Conservation (phyloP, 2,329 filamentous ascomycete genomes). For the Sclerotiophoma versabilis region DNA sequence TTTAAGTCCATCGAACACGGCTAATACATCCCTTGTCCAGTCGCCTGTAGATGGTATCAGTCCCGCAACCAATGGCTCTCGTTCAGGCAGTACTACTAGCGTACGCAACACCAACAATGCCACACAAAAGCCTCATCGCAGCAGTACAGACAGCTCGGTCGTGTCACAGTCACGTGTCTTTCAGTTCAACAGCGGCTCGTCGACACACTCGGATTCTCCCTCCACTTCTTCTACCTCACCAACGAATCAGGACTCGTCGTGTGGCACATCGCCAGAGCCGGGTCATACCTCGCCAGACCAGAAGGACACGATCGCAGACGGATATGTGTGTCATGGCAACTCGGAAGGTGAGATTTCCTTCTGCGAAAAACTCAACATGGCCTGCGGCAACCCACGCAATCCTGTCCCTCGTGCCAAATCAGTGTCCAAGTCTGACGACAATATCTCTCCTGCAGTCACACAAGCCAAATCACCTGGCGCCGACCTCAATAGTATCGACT, state of each 20-base stretch:
- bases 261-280: slow-evolving; percentile 80
- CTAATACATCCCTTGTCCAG: slow-evolving; percentile 31
- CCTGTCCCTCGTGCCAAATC: slow-evolving; percentile 57
- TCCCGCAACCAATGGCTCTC: slow-evolving; percentile 40
- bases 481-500: slow-evolving; percentile 67
- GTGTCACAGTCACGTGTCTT: slow-evolving; percentile 55
- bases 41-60: slow-evolving; percentile 43
- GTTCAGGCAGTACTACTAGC: slow-evolving; percentile 42
- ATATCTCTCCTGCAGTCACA: slow-evolving; percentile 47
- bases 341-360: slow-evolving; percentile 61
- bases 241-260: slow-evolving; percentile 62
- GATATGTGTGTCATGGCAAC: slow-evolving; percentile 57
- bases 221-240: slow-evolving; percentile 61
- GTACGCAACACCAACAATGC: slow-evolving; percentile 33
- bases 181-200: slow-evolving; percentile 59
- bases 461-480: slow-evolving; percentile 40
- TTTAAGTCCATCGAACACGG: slow-evolving; percentile 47
- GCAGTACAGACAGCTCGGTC: slow-evolving; percentile 53
- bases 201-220: slow-evolving; percentile 58
- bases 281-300: slow-evolving; percentile 76
- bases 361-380: slow-evolving; percentile 64
- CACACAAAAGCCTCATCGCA: slow-evolving; percentile 27
- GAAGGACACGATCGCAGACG: slow-evolving; percentile 60
- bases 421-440: slow-evolving; percentile 53
- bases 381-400: slow-evolving; percentile 62